Evolutionary conservation across 306 rosid genomes (phyloP), one percentile per base, ranked within the genome.

Genomic region (Malus asiatica): DNA sequence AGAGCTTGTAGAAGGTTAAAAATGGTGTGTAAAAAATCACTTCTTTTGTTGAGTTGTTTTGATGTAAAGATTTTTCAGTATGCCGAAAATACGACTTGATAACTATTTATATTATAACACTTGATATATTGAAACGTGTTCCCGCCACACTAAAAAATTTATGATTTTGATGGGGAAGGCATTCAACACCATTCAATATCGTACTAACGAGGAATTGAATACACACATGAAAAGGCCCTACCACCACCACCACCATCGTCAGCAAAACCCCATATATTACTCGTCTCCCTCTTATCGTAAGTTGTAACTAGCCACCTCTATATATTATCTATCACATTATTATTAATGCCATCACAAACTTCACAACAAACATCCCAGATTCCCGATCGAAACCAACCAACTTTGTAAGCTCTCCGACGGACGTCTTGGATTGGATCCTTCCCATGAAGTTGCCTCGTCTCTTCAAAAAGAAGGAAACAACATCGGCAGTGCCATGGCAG

Each of bases 111-210:
- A 6, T 35, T 35, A 35, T 35, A 6, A 35, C 2, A 6, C 7
- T 33, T 32, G 35, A 32, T 32, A 32, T 32, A 32, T 8, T 8
- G 40, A 35, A 35, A 0, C 9, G 9, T 35, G 40, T 35, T 35
- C 2, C 2, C 27, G 27, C 27, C 27, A 25, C 27, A 1, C 27
- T 33, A 1, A 35, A 35, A 35, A 1, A 35, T 35, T 35, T 35
- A 35, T 6, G 0, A 6, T 35, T 35, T 6, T 35, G 40, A 35
- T 75, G n/a, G 16, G 83, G 16, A 2, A 75, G 11, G 84, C 88
- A 88, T 83, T 91, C 30, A 89, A 89, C 86, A 57, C 55, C 91
- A 87, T 87, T 87, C 73, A 91, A 87, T 84, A 85, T 71, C 68
- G 18, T 48, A 14, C 53, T 4, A 48, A 48, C 19, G 7, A 48